Evolutionary conservation across 371 early-diverging fungal species (phyloP).

Genomic region (Mortierella sp.): DNA sequence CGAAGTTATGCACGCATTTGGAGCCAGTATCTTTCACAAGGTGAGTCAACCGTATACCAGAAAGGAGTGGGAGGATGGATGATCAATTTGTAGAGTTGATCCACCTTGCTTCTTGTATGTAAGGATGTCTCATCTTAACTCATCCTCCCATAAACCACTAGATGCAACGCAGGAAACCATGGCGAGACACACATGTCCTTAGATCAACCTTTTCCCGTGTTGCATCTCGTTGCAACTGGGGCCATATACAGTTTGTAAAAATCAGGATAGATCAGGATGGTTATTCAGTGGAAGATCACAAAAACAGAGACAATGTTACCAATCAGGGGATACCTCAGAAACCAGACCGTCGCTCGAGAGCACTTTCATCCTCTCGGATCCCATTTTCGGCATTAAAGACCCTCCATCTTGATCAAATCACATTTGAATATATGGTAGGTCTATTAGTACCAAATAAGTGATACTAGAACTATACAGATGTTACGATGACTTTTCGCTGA

Average conservation of each 20-base stretch:
- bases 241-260: slow-evolving; percentile 28
- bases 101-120: background rate
- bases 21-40: slow-evolving; percentile 24
- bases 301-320: no score
- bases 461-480: no score
- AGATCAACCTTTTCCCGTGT: slow-evolving; percentile 29
- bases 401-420: slow-evolving; percentile 25
- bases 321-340: no score
- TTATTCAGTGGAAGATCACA: no score
- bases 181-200: slow-evolving; percentile 31
- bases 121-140: no score
- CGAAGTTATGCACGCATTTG: slow-evolving; percentile 37
- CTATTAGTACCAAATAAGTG: no score
- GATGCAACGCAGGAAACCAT: slow-evolving; percentile 28
- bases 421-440: slow-evolving; percentile 48
- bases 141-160: no score
- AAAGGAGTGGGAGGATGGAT: background rate
- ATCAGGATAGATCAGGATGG: slow-evolving; percentile 1
- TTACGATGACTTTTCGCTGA: no score
- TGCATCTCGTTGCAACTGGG: slow-evolving; percentile 26
- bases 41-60: background rate
- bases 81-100: background rate
- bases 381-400: background rate
- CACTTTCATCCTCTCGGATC: slow-evolving; percentile 1
- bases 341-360: background rate